phyloP scores from a whole-genome alignment of 148 eudicot genomes.

The Chenopodium formosanum region DNA sequence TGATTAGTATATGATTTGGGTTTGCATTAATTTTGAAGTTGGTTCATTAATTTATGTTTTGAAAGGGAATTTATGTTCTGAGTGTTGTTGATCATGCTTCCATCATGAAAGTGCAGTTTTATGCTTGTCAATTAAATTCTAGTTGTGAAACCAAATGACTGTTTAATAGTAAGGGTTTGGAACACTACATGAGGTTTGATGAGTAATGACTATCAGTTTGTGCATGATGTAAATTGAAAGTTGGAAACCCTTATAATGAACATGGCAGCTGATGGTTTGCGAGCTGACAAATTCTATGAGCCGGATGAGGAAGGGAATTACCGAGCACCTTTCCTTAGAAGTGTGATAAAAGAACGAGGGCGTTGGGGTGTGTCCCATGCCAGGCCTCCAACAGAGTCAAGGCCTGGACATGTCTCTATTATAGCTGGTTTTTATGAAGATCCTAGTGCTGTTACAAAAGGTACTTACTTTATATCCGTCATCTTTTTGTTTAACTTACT shows the following conservation, averaged over 20 bases:
- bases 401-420: constrained; percentile 97
- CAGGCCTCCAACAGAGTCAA: constrained; percentile 97
- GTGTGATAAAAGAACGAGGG: constrained; percentile 72
- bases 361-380: constrained; percentile 99
- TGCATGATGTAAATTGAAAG: background rate
- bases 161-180: background rate
- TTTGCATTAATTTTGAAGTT: background rate
- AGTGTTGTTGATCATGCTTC: background rate
- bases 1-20: background rate
- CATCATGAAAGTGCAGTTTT: background rate
- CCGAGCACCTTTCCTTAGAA: constrained; percentile 92
- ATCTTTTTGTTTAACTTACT: background rate
- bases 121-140: background rate
- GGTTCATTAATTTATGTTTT: background rate
- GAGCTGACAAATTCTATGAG: constrained; percentile 96
- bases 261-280: constrained; percentile 88
- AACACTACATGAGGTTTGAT: background rate
- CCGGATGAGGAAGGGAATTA: constrained; percentile 75
- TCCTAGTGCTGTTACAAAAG: constrained; percentile 99
- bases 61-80: background rate
- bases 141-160: background rate
- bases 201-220: background rate
- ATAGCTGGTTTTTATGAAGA: constrained; percentile 99
- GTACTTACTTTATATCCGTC: constrained; percentile 27
- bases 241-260: constrained; percentile 11